These are phyloP conservation scores for Geotrichum australiense DNA, from an alignment of 1,139 yeast genomes.

Conservation along the genomic window DNA sequence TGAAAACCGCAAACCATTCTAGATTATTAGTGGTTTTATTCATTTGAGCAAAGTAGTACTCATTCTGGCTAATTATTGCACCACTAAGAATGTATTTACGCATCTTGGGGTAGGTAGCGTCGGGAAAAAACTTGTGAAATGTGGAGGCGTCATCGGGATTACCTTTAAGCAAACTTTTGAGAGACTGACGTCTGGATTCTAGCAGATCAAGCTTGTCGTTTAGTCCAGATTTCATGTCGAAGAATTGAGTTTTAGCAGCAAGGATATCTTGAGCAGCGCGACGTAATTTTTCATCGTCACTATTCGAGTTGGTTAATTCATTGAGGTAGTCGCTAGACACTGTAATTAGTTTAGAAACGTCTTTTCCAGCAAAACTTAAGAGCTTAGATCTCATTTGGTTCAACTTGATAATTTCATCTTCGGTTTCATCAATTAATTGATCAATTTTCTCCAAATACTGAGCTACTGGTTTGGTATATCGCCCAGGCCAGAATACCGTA, in stretches of 20 bases:
- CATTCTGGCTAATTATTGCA: slow-evolving; percentile 28
- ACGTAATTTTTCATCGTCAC: slow-evolving; percentile 18
- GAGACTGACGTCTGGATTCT: slow-evolving; percentile 11
- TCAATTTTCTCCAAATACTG: neutral
- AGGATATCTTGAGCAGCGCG: slow-evolving; percentile 21
- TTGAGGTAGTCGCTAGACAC: slow-evolving; percentile 21
- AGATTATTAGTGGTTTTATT: neutral
- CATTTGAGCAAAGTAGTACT: slow-evolving; percentile 22
- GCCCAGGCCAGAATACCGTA: slow-evolving; percentile 40
- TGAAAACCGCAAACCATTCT: neutral
- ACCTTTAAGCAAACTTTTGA: slow-evolving; percentile 16
- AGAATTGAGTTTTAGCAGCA: slow-evolving; percentile 15
- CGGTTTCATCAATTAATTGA: neutral
- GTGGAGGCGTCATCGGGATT: slow-evolving; percentile 8
- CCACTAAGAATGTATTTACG: slow-evolving; percentile 26
- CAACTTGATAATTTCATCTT: slow-evolving; percentile 2
- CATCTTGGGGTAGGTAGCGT: slow-evolving; percentile 20
- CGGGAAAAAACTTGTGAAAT: slow-evolving; percentile 21
- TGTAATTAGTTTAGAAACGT: slow-evolving; percentile 30
- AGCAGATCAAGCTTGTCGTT: slow-evolving; percentile 19
- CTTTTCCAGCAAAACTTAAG: slow-evolving; percentile 31
- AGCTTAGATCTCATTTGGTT: slow-evolving; percentile 4
- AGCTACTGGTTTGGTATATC: slow-evolving; percentile 35
- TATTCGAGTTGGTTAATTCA: neutral
- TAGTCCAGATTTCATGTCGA: slow-evolving; percentile 15